These are phyloP conservation scores for Cinchona pubescens DNA, from an alignment of 257 asterid species.

Conservation along the genomic window DNA sequence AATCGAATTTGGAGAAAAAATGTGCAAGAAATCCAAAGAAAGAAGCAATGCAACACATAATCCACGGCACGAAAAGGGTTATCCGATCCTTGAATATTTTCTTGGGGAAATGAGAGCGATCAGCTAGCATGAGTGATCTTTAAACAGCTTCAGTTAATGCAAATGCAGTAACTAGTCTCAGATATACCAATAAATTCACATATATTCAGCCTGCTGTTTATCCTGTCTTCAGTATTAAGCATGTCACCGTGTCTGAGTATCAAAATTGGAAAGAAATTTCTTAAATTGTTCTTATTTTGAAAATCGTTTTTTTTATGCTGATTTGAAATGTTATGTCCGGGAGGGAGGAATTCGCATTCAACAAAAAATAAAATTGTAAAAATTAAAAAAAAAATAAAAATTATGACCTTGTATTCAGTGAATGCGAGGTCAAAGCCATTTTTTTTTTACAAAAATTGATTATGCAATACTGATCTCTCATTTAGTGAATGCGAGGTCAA, in stretches of 20 bases:
- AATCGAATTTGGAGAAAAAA: constrained; percentile 48
- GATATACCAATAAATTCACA: constrained; percentile 55
- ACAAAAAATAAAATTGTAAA: too few species aligned
- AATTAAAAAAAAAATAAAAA: too few species aligned
- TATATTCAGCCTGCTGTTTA: constrained; percentile 40
- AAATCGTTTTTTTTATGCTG: too few species aligned
- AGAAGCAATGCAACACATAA: constrained; percentile 46
- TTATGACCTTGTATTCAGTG: too few species aligned
- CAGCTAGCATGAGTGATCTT: constrained; percentile 54
- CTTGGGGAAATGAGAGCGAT: constrained; percentile 55
- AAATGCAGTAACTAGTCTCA: constrained; percentile 47
- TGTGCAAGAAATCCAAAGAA: constrained; percentile 47
- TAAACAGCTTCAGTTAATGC: constrained; percentile 58
- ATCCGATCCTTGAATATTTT: constrained; percentile 39
- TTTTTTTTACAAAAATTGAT: too few species aligned
- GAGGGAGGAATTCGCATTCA: too few species aligned
- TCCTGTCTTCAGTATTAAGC: constrained; percentile 46
- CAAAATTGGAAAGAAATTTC: constrained; percentile 57
- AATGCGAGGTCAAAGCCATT: too few species aligned
- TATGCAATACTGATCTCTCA: too few species aligned
- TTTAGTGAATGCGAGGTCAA: too few species aligned
- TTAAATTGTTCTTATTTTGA: too few species aligned
- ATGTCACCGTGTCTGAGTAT: constrained; percentile 65
- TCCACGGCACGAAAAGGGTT: constrained; percentile 27
- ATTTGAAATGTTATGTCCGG: too few species aligned